Evolutionary conservation across 345 rosid species (phyloP).

Genomic region (Stellera chamaejasme): DNA sequence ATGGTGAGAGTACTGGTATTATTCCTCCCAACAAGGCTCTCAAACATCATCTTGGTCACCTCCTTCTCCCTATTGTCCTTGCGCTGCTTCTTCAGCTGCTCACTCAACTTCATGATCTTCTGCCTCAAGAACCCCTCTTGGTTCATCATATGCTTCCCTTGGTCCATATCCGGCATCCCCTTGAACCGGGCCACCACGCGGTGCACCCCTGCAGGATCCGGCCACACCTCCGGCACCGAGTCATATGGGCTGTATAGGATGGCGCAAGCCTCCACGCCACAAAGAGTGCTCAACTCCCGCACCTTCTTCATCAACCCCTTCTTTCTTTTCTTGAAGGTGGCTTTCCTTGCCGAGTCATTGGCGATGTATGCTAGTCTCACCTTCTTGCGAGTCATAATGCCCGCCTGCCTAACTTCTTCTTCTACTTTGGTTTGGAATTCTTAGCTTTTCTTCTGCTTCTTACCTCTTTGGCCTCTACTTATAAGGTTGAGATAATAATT

Average conservation of each 20-base stretch:
- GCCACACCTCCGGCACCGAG: slow-evolving; percentile 25
- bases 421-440: no score
- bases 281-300: slow-evolving; percentile 21
- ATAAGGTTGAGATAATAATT: no score
- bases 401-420: no score
- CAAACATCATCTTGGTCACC: slow-evolving; percentile 20
- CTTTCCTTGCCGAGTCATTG: slow-evolving; percentile 23
- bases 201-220: slow-evolving; percentile 15
- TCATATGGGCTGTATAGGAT: slow-evolving; percentile 18
- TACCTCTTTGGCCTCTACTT: no score
- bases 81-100: slow-evolving; percentile 9
- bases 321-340: slow-evolving; percentile 21
- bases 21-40: slow-evolving; percentile 9
- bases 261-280: slow-evolving; percentile 26
- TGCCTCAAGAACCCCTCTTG: slow-evolving; percentile 20
- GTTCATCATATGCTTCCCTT: slow-evolving; percentile 23
- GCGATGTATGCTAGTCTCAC: slow-evolving; percentile 24
- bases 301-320: slow-evolving; percentile 27
- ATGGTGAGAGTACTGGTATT: slow-evolving; percentile 5
- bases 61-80: slow-evolving; percentile 22
- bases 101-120: slow-evolving; percentile 8
- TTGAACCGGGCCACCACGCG: slow-evolving; percentile 14
- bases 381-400: slow-evolving; percentile 22
- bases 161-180: slow-evolving; percentile 22
- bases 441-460: no score